Conservation (phyloP, 345 rosid genomes). For the Euphorbia peplus region DNA sequence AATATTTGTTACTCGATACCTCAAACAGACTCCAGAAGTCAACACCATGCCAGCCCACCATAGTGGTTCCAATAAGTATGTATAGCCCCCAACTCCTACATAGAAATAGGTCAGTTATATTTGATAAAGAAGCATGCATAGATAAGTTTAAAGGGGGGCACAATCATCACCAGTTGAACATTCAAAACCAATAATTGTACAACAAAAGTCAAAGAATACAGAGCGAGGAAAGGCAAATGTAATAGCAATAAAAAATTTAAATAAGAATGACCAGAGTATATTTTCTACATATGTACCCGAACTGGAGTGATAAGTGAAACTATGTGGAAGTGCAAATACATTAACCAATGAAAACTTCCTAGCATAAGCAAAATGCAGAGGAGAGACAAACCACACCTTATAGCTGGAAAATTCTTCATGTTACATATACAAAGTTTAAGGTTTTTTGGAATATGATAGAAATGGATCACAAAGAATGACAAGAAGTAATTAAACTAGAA, state of each 20-base stretch:
- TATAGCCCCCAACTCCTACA: too few species aligned
- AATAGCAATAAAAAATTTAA: not conserved
- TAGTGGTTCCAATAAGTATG: constrained; percentile 78
- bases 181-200: not conserved
- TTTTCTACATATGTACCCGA: not conserved
- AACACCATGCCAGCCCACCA: constrained; percentile 94
- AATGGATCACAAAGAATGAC: too few species aligned
- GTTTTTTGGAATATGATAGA: too few species aligned
- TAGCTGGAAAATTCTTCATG: not conserved
- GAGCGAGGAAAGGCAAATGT: not conserved
- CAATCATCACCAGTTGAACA: not conserved
- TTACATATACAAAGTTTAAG: not conserved
- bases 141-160: not conserved
- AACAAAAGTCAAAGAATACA: not conserved
- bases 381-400: too few species aligned
- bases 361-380: not conserved
- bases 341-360: too few species aligned
- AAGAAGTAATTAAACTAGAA: too few species aligned
- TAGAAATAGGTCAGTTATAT: too few species aligned
- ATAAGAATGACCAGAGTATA: not conserved
- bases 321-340: too few species aligned
- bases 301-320: too few species aligned
- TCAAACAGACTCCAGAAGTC: too few species aligned
- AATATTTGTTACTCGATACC: too few species aligned
- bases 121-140: too few species aligned